Conservation (phyloP, 352 stramenopile genomes). For the Globisporangium nagaii region DNA sequence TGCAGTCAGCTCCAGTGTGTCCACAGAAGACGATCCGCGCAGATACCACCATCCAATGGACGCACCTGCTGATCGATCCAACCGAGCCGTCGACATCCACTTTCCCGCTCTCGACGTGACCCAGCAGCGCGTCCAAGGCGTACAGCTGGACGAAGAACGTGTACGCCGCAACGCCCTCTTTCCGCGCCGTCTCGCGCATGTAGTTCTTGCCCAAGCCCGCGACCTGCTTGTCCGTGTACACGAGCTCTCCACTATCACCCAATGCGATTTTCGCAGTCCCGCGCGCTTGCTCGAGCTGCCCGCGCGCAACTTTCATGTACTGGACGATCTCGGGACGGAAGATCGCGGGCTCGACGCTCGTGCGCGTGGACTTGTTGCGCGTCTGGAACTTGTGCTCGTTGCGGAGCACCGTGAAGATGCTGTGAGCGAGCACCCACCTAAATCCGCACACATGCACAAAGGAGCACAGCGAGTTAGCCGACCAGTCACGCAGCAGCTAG, state of each 20-base stretch:
- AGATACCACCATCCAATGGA: neutral
- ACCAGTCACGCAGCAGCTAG: neutral
- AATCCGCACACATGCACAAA: constrained; percentile 27
- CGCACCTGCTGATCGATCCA: constrained; percentile 28
- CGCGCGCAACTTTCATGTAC: constrained; percentile 69
- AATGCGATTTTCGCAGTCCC: constrained; percentile 37
- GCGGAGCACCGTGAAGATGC: constrained; percentile 88
- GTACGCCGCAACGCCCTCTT: constrained; percentile 59
- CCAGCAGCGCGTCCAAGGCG: constrained; percentile 56
- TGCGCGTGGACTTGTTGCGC: constrained; percentile 71
- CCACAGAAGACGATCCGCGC: neutral
- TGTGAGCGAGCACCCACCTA: constrained; percentile 89
- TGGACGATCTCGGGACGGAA: constrained; percentile 71
- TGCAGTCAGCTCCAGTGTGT: neutral
- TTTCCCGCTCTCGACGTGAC: constrained; percentile 20
- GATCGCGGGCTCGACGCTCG: constrained; percentile 46
- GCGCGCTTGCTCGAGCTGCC: constrained; percentile 23
- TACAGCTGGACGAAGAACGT: constrained; percentile 83
- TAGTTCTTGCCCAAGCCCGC: constrained; percentile 82
- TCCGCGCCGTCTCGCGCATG: constrained; percentile 61
- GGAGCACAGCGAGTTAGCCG: neutral
- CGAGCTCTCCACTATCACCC: constrained; percentile 28
- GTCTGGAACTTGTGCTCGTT: constrained; percentile 88
- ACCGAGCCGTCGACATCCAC: constrained; percentile 26
- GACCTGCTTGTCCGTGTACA: constrained; percentile 77